A percentile compares a stretch with the other conserved stretches of the same genome.
phyloP scores from a whole-genome alignment of 169 alveolate species.

The Cryptosporidium parvum region DNA sequence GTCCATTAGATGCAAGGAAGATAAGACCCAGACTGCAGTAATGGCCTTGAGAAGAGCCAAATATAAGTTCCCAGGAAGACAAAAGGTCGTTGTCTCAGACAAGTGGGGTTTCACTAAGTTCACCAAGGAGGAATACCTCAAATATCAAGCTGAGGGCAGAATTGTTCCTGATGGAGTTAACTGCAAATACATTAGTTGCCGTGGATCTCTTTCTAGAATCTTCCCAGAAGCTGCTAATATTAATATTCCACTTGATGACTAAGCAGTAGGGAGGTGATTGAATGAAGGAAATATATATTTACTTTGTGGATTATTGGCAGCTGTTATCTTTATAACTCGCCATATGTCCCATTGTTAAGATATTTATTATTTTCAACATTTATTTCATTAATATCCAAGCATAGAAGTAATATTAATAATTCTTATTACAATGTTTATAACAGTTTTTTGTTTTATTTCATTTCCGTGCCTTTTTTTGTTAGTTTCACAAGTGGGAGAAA shows the following conservation, averaged over 20 bases:
- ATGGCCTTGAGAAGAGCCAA: constrained; percentile 98
- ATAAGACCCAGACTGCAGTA: constrained; percentile 86
- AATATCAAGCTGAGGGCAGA: constrained; percentile 94
- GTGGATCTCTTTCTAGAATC: constrained; percentile 74
- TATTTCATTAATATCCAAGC: neutral
- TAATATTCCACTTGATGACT: constrained; percentile 57
- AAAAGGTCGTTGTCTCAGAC: constrained; percentile 95
- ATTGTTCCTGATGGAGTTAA: constrained; percentile 90
- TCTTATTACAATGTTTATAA: neutral
- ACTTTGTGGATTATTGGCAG: neutral
- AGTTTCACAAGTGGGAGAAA: no score
- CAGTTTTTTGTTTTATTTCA: neutral
- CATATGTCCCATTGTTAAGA: neutral
- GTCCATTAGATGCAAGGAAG: constrained; percentile 93
- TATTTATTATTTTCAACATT: neutral
- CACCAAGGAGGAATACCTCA: constrained; percentile 94
- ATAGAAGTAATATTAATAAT: constrained; percentile 1
- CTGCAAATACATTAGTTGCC: constrained; percentile 86
- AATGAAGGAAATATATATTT: constrained; percentile 11
- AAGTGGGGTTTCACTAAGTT: constrained; percentile 99
- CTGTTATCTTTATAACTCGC: neutral
- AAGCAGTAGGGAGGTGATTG: constrained; percentile 4
- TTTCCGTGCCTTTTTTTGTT: neutral
- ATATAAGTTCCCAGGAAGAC: constrained; percentile 99
- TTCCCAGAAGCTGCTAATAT: constrained; percentile 72